These are phyloP conservation scores for Syncephalis plumigaleata DNA, from an alignment of 371 early-diverging fungal species.

Conservation along the genomic window DNA sequence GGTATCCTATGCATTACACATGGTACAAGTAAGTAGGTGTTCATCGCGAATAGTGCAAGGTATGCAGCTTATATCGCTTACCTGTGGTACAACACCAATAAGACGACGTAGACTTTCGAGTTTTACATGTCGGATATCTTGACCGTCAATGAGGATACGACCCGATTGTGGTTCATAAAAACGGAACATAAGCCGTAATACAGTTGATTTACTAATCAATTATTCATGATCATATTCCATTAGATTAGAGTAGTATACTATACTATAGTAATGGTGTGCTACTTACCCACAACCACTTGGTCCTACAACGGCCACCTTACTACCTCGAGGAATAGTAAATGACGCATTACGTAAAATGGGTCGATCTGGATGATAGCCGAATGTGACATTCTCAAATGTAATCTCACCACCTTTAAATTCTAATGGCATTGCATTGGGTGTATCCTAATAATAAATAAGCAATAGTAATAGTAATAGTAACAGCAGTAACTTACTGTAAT, in stretches of 20 bases:
- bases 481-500: conserved; percentile 10
- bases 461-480: conserved; percentile 1
- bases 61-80: no score
- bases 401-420: conserved; percentile 44
- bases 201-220: conserved; percentile 46
- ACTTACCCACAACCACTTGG: conserved; percentile 82
- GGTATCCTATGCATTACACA: conserved; percentile 45
- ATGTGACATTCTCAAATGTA: conserved; percentile 66
- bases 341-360: conserved; percentile 56
- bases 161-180: conserved; percentile 72
- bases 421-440: conserved; percentile 32
- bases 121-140: conserved; percentile 44
- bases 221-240: neutral
- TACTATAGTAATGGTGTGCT: no score
- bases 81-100: conserved; percentile 71
- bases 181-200: conserved; percentile 61
- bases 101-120: conserved; percentile 49
- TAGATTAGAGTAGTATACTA: no score
- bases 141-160: conserved; percentile 57
- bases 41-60: no score
- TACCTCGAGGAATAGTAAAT: conserved; percentile 74
- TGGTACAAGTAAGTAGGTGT: no score
- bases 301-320: conserved; percentile 87
- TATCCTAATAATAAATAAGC: conserved; percentile 20
- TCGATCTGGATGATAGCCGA: conserved; percentile 66